Evolutionary conservation across 495 filamentous ascomycete species (phyloP), one percentile per base, ranked within the genome.

Genomic region (Xylaria flabelliformis): DNA sequence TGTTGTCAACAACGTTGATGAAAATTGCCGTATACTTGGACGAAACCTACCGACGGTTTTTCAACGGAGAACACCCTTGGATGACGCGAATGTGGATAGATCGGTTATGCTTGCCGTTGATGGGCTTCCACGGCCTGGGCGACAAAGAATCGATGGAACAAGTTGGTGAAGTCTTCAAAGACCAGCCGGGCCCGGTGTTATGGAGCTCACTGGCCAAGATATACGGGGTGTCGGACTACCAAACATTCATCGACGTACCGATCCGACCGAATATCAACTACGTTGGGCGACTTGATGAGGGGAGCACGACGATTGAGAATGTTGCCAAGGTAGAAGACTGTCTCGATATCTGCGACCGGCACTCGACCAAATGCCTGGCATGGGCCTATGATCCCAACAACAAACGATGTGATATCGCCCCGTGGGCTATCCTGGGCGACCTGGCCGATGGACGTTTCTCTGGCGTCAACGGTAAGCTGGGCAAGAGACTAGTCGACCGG

Each of bases 391-490:
- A 85, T 29, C 65, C 73, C 3, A 59, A 59, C 24, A 72, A 71
- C 3, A 56, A 64, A 42, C 56, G 68, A 19, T 86, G 84, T 67
- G 74, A 81, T 51, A 61, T 78, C 36, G 83, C 81, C 19, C 80
- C 81, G 41, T 86, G 83, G 84, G 79, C 84, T 67, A 82, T 83
- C 61, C 74, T 86, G 0, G 84, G 84, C 56, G 73, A 79, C 64
- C 42, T 70, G 36, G 73, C 79, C 59, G 64, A 80, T 51, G 79
- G 81, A 8, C 71, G 66, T 39, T 75, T 77, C 53, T 82, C 81
- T 0, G 81, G 81, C 12, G 65, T 83, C 41, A 82, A 83, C 64
- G 75, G 74, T 7, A 64, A 75, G 50, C 32, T 76, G 24, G 75
- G 67, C 29, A 58, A 75, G 70, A 76, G 73, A 65, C 67, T 79